Evolutionary conservation across 257 asterid genomes (phyloP).

Genomic region (Ligustrum vulgare): DNA sequence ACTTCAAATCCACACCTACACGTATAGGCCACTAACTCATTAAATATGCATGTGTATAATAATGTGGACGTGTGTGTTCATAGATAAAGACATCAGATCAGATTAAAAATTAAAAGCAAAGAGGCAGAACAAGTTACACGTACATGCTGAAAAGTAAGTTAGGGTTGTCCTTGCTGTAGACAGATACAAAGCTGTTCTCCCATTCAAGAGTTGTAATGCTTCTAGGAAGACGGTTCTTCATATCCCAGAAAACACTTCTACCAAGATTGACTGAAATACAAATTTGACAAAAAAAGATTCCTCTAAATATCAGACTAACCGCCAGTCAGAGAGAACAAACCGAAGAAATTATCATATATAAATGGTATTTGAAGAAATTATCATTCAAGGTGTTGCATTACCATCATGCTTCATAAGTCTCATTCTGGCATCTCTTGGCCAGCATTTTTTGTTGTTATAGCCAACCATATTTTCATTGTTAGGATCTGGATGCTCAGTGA

Average conservation of each 20-base stretch:
- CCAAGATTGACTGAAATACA: constrained; percentile 79
- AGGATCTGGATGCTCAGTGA: constrained; percentile 99
- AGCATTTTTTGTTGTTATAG: constrained; percentile 95
- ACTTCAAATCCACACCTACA: constrained; percentile 90
- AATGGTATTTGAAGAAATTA: neutral
- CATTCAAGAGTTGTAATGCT: constrained; percentile 97
- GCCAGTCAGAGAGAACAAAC: neutral
- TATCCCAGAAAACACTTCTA: constrained; percentile 99
- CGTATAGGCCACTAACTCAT: no score
- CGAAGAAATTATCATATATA: neutral
- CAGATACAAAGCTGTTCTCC: constrained; percentile 97
- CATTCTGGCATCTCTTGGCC: constrained; percentile 99
- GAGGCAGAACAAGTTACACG: constrained; percentile 16
- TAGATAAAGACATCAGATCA: neutral
- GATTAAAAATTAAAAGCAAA: neutral
- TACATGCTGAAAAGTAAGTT: constrained; percentile 98
- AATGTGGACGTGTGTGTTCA: no score
- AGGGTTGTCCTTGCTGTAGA: constrained; percentile 98
- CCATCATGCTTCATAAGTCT: constrained; percentile 99
- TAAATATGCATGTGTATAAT: no score
- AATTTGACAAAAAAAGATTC: constrained; percentile 6
- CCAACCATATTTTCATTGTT: constrained; percentile 99
- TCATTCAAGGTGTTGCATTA: constrained; percentile 26
- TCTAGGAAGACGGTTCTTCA: constrained; percentile 98
- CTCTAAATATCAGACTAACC: neutral